These are phyloP conservation scores for Quercus phellos DNA, from an alignment of 331 rosid genomes.

Conservation along the genomic window DNA sequence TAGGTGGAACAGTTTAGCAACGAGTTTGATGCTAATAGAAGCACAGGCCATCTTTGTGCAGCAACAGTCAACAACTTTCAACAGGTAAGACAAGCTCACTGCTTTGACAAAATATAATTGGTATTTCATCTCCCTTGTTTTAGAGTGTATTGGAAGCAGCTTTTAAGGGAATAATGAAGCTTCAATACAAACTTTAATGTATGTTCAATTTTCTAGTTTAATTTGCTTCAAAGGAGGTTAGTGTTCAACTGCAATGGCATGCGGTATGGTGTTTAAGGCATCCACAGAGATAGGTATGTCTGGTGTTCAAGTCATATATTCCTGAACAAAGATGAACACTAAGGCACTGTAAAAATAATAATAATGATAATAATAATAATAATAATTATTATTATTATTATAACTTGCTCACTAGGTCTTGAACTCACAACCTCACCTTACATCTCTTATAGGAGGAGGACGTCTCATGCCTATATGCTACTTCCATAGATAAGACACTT, in stretches of 20 bases:
- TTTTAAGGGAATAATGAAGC: neutral
- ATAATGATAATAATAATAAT: too few species aligned
- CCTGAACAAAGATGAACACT: neutral
- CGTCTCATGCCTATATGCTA: too few species aligned
- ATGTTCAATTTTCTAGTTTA: neutral
- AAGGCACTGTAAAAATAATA: neutral
- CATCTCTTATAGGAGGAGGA: too few species aligned
- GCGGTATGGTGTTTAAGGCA: neutral
- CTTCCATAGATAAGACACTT: too few species aligned
- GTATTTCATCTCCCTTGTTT: neutral
- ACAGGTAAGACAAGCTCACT: constrained; percentile 46
- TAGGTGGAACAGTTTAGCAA: constrained; percentile 59
- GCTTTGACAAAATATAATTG: neutral
- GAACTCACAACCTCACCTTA: too few species aligned
- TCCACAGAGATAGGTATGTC: neutral
- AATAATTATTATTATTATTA: too few species aligned
- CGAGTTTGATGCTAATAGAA: constrained; percentile 80
- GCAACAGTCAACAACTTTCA: constrained; percentile 75
- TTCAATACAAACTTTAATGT: neutral
- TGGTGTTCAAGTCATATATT: neutral
- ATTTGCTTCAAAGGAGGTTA: neutral
- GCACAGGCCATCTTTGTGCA: constrained; percentile 83
- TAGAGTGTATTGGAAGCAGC: neutral
- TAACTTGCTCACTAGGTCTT: too few species aligned
- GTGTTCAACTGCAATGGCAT: constrained; percentile 3